Evolutionary conservation across 2,329 filamentous ascomycete genomes (phyloP).

Genomic region (Sporothrix schenckii): DNA sequence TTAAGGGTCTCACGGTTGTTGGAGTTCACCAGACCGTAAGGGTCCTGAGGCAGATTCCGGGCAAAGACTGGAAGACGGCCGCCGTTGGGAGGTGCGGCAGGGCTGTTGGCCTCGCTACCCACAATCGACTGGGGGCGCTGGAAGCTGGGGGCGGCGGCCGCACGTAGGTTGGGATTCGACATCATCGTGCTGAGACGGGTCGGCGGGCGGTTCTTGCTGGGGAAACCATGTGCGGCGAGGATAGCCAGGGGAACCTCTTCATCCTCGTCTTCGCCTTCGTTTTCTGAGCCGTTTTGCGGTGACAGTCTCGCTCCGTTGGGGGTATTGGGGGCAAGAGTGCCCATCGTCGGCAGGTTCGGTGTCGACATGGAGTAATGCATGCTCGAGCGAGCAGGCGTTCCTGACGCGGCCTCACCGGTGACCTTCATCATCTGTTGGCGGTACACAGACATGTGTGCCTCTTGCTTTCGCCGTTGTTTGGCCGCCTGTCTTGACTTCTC

Average conservation of each 20-base stretch:
- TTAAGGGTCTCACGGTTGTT: conserved; percentile 74
- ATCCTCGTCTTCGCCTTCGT: conserved; percentile 71
- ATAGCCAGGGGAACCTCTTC: conserved; percentile 88
- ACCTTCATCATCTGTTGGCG: conserved; percentile 97
- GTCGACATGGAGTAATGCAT: conserved; percentile 64
- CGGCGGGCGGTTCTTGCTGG: conserved; percentile 74
- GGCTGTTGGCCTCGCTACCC: conserved; percentile 50
- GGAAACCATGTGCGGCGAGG: conserved; percentile 85
- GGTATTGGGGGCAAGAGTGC: conserved; percentile 35
- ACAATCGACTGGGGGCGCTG: conserved; percentile 60
- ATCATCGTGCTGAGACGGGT: conserved; percentile 65
- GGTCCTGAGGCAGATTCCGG: conserved; percentile 77
- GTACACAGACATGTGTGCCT: conserved; percentile 86
- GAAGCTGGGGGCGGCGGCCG: conserved; percentile 51
- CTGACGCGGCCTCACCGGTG: conserved; percentile 69
- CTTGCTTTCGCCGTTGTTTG: conserved; percentile 81
- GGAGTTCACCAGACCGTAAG: conserved; percentile 76
- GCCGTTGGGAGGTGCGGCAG: conserved; percentile 42
- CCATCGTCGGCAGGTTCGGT: conserved; percentile 56
- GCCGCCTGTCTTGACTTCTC: conserved; percentile 74
- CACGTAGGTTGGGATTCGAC: conserved; percentile 72
- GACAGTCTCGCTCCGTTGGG: conserved; percentile 36
- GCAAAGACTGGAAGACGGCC: conserved; percentile 77
- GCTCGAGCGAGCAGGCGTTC: conserved; percentile 54
- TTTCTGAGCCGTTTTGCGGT: conserved; percentile 50